Evolutionary conservation across 805 yeast genomes (phyloP), one percentile per base, ranked within the genome.

Genomic region (Metschnikowia sp.): DNA sequence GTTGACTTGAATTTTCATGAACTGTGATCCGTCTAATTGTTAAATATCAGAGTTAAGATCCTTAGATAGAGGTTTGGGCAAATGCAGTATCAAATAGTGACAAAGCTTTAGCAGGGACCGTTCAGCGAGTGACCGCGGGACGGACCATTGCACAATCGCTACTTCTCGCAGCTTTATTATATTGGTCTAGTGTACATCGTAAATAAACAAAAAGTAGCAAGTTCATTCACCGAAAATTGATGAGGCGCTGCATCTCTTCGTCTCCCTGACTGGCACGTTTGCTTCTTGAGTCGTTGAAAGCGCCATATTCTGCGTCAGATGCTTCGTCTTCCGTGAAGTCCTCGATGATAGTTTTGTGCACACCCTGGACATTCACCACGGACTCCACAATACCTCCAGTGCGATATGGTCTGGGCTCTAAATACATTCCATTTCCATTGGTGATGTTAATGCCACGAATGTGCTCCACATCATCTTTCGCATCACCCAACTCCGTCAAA

Each of bases 311-410:
- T 29, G 47, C 18, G 35, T 65, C 69, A 9, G 52, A 48, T 13
- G 41, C 42, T 19, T 79, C 81, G 36, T 72, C 70, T 47, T 70
- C 77, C 52, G 78, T 65, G 6, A 77, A 75, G 45, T 81, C 84
- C 57, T 86, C 92, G 58, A 89, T 88, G 51, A 89, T 86, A 3
- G 95, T 88, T 72, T 89, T 89, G 57, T 82, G 83, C 18, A 87
- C 86, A 45, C 96, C 97, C 60, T 84, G 83, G 28, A 86, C 86
- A 42, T 84, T 86, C n/a, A 89, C 82, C 13, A 89, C 84, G 36
- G 87, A 82, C 66, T 89, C 97, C 45, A 87, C 78, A 45, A 89
- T 83, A 8, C 92, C 84, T 13, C 83, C 83, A 10, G 83, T 76
- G 30, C 76, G 56, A 53, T 73, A 73, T 3, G 69, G 61, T 35